These are phyloP conservation scores for Podospora didyma DNA, from an alignment of 495 filamentous ascomycete genomes.

Conservation along the genomic window DNA sequence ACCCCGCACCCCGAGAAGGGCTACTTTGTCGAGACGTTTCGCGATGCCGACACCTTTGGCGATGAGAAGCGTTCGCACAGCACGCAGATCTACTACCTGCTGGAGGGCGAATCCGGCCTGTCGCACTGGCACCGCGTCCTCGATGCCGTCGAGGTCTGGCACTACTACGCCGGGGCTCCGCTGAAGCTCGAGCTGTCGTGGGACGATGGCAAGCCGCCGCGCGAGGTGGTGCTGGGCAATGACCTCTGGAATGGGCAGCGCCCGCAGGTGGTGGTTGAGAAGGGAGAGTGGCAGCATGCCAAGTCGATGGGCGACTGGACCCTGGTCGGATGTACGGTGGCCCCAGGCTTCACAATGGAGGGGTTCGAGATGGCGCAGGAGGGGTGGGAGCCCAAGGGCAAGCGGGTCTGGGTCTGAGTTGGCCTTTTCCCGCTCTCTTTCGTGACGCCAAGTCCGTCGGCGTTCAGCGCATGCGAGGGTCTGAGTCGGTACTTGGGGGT, in stretches of 20 bases:
- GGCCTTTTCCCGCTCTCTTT: background rate
- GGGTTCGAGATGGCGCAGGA: conserved; percentile 33
- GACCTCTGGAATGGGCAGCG: conserved; percentile 36
- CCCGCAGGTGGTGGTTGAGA: conserved; percentile 40
- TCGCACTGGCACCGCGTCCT: conserved; percentile 44
- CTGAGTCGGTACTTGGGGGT: too few relatives aligned
- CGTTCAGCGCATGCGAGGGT: background rate
- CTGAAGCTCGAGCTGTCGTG: conserved; percentile 34
- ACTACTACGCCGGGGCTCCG: conserved; percentile 47
- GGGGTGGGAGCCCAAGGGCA: conserved; percentile 30
- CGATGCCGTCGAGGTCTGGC: conserved; percentile 46
- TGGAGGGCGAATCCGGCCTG: conserved; percentile 33
- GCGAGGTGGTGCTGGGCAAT: conserved; percentile 31
- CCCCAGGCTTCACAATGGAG: conserved; percentile 32
- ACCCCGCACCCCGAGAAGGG: conserved; percentile 41
- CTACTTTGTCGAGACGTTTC: conserved; percentile 45
- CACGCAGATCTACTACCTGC: conserved; percentile 48
- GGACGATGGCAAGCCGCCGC: conserved; percentile 28
- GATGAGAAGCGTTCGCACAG: conserved; percentile 35
- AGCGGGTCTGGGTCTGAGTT: background rate
- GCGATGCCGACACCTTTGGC: conserved; percentile 22
- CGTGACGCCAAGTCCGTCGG: background rate
- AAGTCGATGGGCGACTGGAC: conserved; percentile 42
- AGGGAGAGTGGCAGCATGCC: conserved; percentile 41
- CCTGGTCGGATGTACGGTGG: conserved; percentile 40